Percentiles rank a stretch among this genome's conserved stretches.
phyloP scores from a whole-genome alignment of 2,329 filamentous ascomycete genomes.

The Colletotrichum tropicale region DNA sequence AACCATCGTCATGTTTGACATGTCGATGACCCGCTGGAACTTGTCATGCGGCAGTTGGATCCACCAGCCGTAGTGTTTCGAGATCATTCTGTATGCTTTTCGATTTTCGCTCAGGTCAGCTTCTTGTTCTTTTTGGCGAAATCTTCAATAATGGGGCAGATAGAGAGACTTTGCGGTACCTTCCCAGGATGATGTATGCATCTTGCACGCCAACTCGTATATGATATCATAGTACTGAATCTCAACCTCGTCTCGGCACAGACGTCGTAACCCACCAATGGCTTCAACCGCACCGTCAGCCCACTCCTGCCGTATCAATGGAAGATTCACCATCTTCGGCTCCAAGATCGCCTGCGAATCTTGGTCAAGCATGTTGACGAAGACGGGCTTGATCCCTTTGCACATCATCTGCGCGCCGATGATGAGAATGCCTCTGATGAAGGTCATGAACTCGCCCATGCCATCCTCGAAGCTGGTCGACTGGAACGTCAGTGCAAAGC shows the following conservation, averaged over 20 bases:
- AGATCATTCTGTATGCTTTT: constrained; percentile 54
- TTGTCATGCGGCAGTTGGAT: constrained; percentile 58
- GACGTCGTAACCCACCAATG: constrained; percentile 44
- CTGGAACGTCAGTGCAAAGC: constrained; percentile 64
- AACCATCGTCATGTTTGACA: constrained; percentile 47
- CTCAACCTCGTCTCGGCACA: constrained; percentile 49
- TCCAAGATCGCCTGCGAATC: constrained; percentile 45
- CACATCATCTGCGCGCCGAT: constrained; percentile 59
- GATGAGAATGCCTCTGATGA: constrained; percentile 61
- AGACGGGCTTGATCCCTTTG: constrained; percentile 53
- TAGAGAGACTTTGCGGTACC: constrained; percentile 36
- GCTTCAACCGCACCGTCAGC: constrained; percentile 50
- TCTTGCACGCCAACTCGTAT: constrained; percentile 51
- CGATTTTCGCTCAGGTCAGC: background rate
- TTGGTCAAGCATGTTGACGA: constrained; percentile 48
- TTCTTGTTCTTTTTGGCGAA: background rate
- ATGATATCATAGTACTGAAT: constrained; percentile 50
- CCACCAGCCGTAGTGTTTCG: constrained; percentile 60
- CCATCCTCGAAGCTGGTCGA: constrained; percentile 62
- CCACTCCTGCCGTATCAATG: constrained; percentile 49
- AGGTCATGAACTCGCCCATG: constrained; percentile 65
- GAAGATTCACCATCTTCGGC: constrained; percentile 49
- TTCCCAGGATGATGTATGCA: constrained; percentile 56
- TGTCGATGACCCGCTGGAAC: constrained; percentile 56
- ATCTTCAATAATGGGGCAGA: constrained; percentile 20